A percentile compares a stretch with the other conserved stretches of the same genome.
These are phyloP conservation scores for Clitopilus hobsonii DNA, from an alignment of 768 basidiomycete genomes.

Conservation along the genomic window DNA sequence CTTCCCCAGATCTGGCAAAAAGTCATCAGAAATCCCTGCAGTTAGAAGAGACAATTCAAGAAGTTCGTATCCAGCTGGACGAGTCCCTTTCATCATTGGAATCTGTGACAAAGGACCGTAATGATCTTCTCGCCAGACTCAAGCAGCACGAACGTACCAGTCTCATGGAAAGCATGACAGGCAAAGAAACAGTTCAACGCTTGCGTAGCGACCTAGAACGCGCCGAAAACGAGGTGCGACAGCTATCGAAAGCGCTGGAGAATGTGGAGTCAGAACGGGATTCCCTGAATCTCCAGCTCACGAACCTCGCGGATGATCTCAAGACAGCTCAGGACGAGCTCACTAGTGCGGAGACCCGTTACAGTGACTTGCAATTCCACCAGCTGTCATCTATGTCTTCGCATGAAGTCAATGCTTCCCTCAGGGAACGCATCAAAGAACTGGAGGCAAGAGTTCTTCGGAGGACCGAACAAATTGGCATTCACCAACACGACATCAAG, in stretches of 20 bases:
- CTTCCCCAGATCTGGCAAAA: slow-evolving; percentile 7
- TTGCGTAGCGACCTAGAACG: slow-evolving; percentile 35
- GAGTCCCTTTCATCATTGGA: slow-evolving; percentile 28
- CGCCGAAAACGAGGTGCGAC: slow-evolving; percentile 37
- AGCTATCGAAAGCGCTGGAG: slow-evolving; percentile 43
- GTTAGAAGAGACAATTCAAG: slow-evolving; percentile 19
- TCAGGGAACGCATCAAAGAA: slow-evolving; percentile 64
- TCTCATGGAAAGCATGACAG: slow-evolving; percentile 25
- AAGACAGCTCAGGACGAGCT: slow-evolving; percentile 48
- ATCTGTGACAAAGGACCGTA: slow-evolving; percentile 28
- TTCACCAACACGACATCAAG: slow-evolving; percentile 76
- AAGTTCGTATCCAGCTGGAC: slow-evolving; percentile 29
- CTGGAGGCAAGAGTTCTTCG: slow-evolving; percentile 62
- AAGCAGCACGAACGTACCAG: slow-evolving; percentile 27
- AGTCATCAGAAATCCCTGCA: slow-evolving; percentile 16
- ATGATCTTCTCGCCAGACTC: slow-evolving; percentile 27
- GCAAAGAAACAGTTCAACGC: slow-evolving; percentile 27
- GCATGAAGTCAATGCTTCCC: slow-evolving; percentile 45
- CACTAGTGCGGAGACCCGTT: slow-evolving; percentile 52
- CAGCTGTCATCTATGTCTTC: slow-evolving; percentile 63
- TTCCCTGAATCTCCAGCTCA: slow-evolving; percentile 58
- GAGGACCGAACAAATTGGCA: slow-evolving; percentile 69
- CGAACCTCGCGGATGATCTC: slow-evolving; percentile 61
- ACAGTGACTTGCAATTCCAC: slow-evolving; percentile 57
- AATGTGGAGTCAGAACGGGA: slow-evolving; percentile 62